A percentile compares a stretch with the other conserved stretches of the same genome.
Conservation (phyloP, 495 filamentous ascomycete species). For the Penicillium egyptiacum region DNA sequence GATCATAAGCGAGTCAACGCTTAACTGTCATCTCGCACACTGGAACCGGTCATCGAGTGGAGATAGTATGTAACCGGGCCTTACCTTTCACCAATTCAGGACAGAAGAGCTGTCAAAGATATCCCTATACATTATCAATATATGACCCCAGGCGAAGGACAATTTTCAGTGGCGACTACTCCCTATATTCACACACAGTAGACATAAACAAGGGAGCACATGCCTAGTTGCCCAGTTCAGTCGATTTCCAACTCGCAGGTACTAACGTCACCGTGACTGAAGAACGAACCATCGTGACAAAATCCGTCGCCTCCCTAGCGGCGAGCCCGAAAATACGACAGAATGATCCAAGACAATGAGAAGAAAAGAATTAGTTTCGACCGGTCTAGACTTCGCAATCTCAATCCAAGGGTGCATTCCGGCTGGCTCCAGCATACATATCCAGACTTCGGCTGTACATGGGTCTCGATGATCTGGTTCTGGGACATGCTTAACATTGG, state of each 20-base stretch:
- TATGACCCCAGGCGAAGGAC: neutral
- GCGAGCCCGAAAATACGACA: neutral
- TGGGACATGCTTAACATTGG: neutral
- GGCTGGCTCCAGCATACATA: neutral
- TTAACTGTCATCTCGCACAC: neutral
- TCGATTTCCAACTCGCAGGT: neutral
- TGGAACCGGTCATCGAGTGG: neutral
- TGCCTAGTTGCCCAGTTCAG: neutral
- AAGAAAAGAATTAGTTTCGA: neutral
- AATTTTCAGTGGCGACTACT: neutral
- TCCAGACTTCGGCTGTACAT: neutral
- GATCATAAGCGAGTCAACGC: slow-evolving; percentile 3
- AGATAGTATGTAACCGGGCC: neutral
- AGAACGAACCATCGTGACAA: neutral
- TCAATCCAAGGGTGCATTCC: neutral
- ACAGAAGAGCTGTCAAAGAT: neutral
- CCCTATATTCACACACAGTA: neutral
- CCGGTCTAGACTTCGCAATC: slow-evolving; percentile 2
- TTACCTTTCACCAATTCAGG: neutral
- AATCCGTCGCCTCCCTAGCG: neutral
- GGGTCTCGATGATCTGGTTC: neutral
- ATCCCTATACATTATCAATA: neutral
- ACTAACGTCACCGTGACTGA: slow-evolving; percentile 4
- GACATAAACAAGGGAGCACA: slow-evolving; percentile 1
- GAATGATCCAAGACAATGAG: neutral